These are phyloP conservation scores for Tremellales sp. DNA, from an alignment of 1,284 basidiomycete species.

Conservation along the genomic window DNA sequence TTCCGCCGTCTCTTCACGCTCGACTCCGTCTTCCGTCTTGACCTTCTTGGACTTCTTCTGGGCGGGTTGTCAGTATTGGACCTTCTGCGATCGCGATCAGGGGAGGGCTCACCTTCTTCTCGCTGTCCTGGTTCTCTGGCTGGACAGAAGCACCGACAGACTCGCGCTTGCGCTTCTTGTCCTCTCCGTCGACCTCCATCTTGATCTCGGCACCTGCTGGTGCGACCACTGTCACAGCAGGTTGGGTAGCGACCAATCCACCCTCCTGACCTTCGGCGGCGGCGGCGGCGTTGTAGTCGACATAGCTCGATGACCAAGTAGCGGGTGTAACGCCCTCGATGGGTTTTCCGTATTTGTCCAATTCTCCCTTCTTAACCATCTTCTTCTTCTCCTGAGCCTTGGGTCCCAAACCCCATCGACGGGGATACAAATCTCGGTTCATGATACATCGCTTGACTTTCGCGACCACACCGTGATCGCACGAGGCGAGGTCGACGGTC, in stretches of 20 bases:
- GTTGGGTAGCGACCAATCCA: constrained; percentile 37
- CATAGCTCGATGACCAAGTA: constrained; percentile 87
- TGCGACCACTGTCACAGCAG: constrained; percentile 46
- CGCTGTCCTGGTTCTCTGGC: constrained; percentile 49
- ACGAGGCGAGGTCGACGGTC: constrained; percentile 94
- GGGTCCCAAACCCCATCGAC: constrained; percentile 96
- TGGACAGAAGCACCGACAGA: constrained; percentile 44
- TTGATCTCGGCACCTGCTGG: constrained; percentile 49
- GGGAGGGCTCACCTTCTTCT: constrained; percentile 31
- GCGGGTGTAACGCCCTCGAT: constrained; percentile 85
- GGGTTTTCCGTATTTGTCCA: constrained; percentile 93
- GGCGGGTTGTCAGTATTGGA: no score
- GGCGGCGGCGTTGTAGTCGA: constrained; percentile 68
- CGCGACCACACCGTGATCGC: constrained; percentile 98
- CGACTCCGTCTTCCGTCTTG: constrained; percentile 47
- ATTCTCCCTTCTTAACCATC: constrained; percentile 90
- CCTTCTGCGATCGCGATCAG: constrained; percentile 8
- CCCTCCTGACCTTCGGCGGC: constrained; percentile 20
- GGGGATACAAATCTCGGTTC: constrained; percentile 97
- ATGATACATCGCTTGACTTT: constrained; percentile 99
- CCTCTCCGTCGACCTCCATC: constrained; percentile 47
- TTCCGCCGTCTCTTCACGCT: constrained; percentile 51
- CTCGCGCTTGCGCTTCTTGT: constrained; percentile 53
- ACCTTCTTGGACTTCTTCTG: constrained; percentile 62
- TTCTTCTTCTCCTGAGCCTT: constrained; percentile 98